Evolutionary conservation across 352 stramenopile genomes (phyloP).

Genomic region (Globisporangium viniferum): DNA sequence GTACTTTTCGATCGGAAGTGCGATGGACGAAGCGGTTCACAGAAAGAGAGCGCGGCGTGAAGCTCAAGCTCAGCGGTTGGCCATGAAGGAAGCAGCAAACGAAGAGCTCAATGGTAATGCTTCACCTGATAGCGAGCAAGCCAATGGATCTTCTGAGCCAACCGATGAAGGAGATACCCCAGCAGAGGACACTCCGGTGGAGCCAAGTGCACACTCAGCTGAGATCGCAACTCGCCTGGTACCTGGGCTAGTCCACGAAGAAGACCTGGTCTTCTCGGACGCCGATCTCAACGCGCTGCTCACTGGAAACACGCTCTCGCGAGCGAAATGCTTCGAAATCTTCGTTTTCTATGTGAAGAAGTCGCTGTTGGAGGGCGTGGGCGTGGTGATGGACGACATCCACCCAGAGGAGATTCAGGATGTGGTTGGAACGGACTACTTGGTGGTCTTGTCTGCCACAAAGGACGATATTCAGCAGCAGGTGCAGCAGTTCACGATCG

Average conservation of each 20-base stretch:
- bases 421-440: slow-evolving; percentile 41
- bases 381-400: slow-evolving; percentile 64
- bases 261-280: slow-evolving; percentile 35
- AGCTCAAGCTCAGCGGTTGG: not conserved
- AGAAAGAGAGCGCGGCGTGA: slow-evolving; percentile 17
- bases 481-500: slow-evolving; percentile 29
- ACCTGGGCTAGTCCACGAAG: slow-evolving; percentile 11
- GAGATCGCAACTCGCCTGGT: no score
- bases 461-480: slow-evolving; percentile 35
- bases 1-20: slow-evolving; percentile 42
- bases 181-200: not conserved
- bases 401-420: slow-evolving; percentile 39
- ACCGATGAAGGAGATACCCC: slow-evolving; percentile 7
- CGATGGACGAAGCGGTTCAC: slow-evolving; percentile 39
- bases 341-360: slow-evolving; percentile 36
- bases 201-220: not conserved
- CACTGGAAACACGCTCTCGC: slow-evolving; percentile 29
- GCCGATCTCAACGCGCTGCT: slow-evolving; percentile 34
- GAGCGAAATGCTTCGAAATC: slow-evolving; percentile 27
- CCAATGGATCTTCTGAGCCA: not conserved
- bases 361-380: slow-evolving; percentile 46
- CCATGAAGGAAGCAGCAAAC: slow-evolving; percentile 6
- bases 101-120: not conserved
- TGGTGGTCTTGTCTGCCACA: slow-evolving; percentile 48
- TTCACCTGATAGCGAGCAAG: not conserved